phyloP scores from a whole-genome alignment of 148 eudicot genomes.

The Silene uniflora region DNA sequence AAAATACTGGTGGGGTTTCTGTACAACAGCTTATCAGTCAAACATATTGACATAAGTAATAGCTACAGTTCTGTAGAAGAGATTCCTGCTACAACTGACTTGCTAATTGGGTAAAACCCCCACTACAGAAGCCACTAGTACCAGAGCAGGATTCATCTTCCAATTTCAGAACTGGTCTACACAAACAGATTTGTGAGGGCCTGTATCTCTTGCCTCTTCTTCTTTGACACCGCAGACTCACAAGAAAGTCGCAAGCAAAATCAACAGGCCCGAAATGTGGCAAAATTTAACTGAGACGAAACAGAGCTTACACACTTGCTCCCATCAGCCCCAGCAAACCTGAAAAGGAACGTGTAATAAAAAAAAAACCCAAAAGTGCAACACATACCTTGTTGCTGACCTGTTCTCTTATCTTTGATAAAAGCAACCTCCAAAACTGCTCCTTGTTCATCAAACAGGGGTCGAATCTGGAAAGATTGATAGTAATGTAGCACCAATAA shows the following conservation, averaged over 20 bases:
- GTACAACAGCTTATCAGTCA: conserved; percentile 40
- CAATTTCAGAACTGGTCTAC: conserved; percentile 33
- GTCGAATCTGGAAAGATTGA: conserved; percentile 61
- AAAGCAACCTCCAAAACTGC: conserved; percentile 86
- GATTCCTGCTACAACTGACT: conserved; percentile 41
- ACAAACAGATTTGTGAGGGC: conserved; percentile 29
- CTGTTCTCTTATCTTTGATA: conserved; percentile 87
- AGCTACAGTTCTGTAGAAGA: conserved; percentile 37
- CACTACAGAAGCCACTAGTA: conserved; percentile 38
- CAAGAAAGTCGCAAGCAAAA: conserved; percentile 51
- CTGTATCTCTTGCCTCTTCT: conserved; percentile 57
- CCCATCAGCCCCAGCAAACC: conserved; percentile 74
- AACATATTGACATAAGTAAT: conserved; percentile 29
- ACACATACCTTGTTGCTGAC: conserved; percentile 90
- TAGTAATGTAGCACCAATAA: conserved; percentile 1
- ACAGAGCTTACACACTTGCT: conserved; percentile 67
- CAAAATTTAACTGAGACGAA: conserved; percentile 59
- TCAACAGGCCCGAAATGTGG: conserved; percentile 55
- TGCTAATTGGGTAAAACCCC: conserved; percentile 42
- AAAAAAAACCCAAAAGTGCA: conserved; percentile 25
- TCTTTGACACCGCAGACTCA: conserved; percentile 51
- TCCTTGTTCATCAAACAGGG: conserved; percentile 85
- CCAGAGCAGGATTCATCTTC: conserved; percentile 33
- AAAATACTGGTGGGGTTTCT: conserved; percentile 22
- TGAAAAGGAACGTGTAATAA: conserved; percentile 52